Conservation (phyloP, 768 basidiomycete species). For the Roridomyces roridus region DNA sequence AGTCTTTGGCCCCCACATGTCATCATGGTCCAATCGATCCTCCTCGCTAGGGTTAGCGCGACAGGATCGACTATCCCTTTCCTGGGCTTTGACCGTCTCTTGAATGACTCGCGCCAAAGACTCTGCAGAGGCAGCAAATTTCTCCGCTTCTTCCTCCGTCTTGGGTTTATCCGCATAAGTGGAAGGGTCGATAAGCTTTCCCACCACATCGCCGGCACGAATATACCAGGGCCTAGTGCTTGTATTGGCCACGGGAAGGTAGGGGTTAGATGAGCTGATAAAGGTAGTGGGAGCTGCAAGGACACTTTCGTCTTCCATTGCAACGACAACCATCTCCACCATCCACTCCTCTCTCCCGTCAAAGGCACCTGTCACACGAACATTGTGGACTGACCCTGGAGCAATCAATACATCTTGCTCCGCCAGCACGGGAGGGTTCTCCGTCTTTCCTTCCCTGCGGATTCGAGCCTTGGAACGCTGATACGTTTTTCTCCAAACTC, state of each 20-base stretch:
- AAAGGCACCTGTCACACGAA: conserved; percentile 11
- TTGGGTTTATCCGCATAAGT: neutral
- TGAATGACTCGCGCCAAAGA: neutral
- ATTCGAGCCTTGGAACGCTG: neutral
- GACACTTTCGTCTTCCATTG: neutral
- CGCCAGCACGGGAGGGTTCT: conserved; percentile 1
- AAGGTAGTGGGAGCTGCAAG: neutral
- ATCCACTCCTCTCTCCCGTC: conserved; percentile 19
- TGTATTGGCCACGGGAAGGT: neutral
- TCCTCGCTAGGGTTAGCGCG: neutral
- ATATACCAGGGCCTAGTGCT: neutral
- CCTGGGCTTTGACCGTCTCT: neutral
- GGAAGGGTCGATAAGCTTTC: neutral
- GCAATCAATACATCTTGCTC: neutral
- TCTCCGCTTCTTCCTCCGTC: neutral
- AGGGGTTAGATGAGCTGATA: neutral
- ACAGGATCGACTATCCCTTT: neutral
- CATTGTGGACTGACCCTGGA: conserved; percentile 10
- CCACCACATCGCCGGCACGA: neutral
- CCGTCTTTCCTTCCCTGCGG: neutral
- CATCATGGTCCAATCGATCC: conserved; percentile 6
- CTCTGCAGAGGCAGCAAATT: conserved; percentile 3
- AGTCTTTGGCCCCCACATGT: conserved; percentile 29
- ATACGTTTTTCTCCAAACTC: neutral
- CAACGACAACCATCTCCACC: conserved; percentile 24